Conservation (phyloP, 345 rosid species). For the Pelargonium nanum region DNA sequence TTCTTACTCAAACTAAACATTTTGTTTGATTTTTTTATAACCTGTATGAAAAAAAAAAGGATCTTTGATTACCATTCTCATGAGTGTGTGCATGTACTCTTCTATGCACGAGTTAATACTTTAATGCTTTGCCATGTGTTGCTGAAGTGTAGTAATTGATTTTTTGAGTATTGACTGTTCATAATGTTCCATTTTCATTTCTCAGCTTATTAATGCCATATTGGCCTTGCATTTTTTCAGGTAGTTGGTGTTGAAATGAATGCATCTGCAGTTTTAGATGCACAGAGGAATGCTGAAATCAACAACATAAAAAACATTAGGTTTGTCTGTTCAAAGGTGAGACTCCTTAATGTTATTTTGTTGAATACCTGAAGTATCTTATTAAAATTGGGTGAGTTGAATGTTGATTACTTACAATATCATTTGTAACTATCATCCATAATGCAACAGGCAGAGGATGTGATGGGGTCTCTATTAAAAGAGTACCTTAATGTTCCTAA, state of each 20-base stretch:
- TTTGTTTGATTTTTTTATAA: not conserved
- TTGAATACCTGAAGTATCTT: not conserved
- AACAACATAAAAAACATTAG: constrained; percentile 82
- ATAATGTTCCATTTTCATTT: not conserved
- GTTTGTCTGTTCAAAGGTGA: constrained; percentile 82
- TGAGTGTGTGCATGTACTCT: not conserved
- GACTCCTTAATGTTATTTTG: not conserved
- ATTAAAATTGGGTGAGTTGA: not conserved
- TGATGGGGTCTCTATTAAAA: constrained; percentile 69
- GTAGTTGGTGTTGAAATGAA: constrained; percentile 96
- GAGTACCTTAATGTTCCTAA: constrained; percentile 44
- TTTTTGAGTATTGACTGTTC: not conserved
- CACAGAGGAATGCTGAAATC: constrained; percentile 71
- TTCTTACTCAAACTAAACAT: too few relatives aligned
- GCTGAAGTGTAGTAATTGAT: not conserved
- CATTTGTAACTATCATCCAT: constrained; percentile 5
- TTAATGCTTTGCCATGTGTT: not conserved
- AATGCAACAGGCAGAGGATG: constrained; percentile 72
- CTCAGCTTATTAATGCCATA: constrained; percentile 3
- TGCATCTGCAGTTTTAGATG: constrained; percentile 92
- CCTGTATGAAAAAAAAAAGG: not conserved
- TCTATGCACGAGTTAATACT: not conserved
- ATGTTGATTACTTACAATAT: not conserved
- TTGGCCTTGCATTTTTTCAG: constrained; percentile 25
- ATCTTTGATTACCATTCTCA: not conserved